These are phyloP conservation scores for Vachellia collinsii DNA, from an alignment of 306 rosid genomes.

Conservation along the genomic window DNA sequence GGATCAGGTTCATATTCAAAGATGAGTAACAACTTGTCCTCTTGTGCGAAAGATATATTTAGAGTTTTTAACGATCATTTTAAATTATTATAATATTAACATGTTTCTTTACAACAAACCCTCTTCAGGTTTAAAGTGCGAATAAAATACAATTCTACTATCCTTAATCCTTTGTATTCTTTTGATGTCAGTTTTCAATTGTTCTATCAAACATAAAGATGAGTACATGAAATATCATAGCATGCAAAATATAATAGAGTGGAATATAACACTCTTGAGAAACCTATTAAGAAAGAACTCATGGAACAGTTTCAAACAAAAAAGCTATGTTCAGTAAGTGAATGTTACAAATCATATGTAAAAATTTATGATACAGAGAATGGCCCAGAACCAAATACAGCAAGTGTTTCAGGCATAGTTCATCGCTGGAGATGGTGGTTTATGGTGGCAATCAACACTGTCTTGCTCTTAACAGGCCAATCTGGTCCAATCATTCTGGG, in stretches of 20 bases:
- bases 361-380: not conserved
- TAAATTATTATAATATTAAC: too few relatives aligned
- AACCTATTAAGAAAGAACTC: not conserved
- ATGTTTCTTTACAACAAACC: too few relatives aligned
- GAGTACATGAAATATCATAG: not conserved
- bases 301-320: not conserved
- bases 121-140: too few relatives aligned
- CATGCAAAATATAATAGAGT: not conserved
- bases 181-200: too few relatives aligned
- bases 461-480: slow-evolving; percentile 65
- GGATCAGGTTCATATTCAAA: not conserved
- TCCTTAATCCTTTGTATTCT: too few relatives aligned
- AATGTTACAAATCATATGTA: not conserved
- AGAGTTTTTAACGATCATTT: too few relatives aligned
- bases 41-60: too few relatives aligned
- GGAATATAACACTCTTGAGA: not conserved
- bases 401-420: slow-evolving; percentile 6
- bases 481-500: slow-evolving; percentile 70
- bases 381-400: slow-evolving; percentile 11
- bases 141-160: too few relatives aligned
- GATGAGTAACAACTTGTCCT: too few relatives aligned
- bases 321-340: not conserved
- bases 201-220: not conserved
- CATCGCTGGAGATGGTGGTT: slow-evolving; percentile 66
- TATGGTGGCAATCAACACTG: slow-evolving; percentile 57